Evolutionary conservation across 352 stramenopile species (phyloP).

Genomic region (Phytophthora sansomeana): DNA sequence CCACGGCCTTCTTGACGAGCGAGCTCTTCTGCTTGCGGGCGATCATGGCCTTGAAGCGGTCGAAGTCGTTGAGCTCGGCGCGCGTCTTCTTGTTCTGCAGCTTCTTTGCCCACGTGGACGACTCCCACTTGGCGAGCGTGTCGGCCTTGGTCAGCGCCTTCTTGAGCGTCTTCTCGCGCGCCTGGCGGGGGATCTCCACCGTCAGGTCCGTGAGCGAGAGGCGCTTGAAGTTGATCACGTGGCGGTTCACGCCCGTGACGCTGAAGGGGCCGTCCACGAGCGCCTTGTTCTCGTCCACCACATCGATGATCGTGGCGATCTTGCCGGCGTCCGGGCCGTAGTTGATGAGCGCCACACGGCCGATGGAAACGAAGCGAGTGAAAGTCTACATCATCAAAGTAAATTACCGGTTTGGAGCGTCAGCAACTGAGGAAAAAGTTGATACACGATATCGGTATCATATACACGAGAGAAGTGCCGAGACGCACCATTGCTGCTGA

Average conservation of each 20-base stretch:
- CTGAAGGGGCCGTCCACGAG: constrained; percentile 97
- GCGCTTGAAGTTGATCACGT: constrained; percentile 98
- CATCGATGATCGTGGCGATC: constrained; percentile 99
- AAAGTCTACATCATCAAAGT: constrained; percentile 89
- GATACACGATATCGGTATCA: neutral
- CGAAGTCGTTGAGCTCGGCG: constrained; percentile 96
- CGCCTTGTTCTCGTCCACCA: constrained; percentile 99
- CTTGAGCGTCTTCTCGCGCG: constrained; percentile 95
- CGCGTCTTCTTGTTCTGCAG: constrained; percentile 96
- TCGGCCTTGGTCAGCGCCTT: constrained; percentile 89
- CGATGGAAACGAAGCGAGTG: constrained; percentile 99
- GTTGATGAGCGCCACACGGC: constrained; percentile 99
- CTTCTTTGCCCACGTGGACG: constrained; percentile 98
- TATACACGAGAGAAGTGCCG: constrained; percentile 5
- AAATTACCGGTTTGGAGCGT: neutral
- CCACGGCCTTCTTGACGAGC: constrained; percentile 93
- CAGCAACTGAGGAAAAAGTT: neutral
- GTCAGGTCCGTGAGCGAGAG: constrained; percentile 98
- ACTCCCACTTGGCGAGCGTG: constrained; percentile 96
- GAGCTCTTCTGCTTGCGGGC: constrained; percentile 98
- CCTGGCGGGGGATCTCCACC: constrained; percentile 95
- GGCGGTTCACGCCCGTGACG: constrained; percentile 96
- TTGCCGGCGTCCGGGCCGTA: constrained; percentile 98
- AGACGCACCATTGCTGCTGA: constrained; percentile 83
- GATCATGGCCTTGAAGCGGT: constrained; percentile 99